Percentiles rank a stretch among this genome's conserved stretches.
Evolutionary conservation across 2,329 filamentous ascomycete genomes (phyloP).

Genomic region (Furcasterigmium furcatum): DNA sequence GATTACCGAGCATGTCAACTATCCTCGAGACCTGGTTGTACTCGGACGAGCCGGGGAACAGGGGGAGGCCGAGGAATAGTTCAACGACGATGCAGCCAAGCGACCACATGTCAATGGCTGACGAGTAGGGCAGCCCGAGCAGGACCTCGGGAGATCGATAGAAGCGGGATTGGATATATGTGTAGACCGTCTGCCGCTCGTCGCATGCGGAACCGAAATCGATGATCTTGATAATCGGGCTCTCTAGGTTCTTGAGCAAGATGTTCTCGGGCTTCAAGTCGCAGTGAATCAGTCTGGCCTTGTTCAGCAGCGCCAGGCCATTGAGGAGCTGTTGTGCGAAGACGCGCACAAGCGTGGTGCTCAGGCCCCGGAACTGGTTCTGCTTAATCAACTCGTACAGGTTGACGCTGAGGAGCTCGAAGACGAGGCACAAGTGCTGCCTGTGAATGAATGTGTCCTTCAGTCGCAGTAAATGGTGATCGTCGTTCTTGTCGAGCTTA

Average conservation of each 20-base stretch:
- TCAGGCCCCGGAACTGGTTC: constrained; percentile 96
- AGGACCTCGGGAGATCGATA: constrained; percentile 96
- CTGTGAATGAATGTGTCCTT: constrained; percentile 98
- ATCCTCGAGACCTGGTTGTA: constrained; percentile 98
- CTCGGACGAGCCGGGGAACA: constrained; percentile 96
- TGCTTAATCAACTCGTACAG: constrained; percentile 99
- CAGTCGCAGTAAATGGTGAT: constrained; percentile 89
- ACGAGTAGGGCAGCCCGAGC: constrained; percentile 93
- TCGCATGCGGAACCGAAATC: constrained; percentile 99
- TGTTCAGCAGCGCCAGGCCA: constrained; percentile 87
- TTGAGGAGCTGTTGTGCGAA: constrained; percentile 97
- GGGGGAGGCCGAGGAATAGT: constrained; percentile 86
- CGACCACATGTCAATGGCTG: constrained; percentile 99
- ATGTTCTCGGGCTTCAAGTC: constrained; percentile 99
- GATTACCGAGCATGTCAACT: constrained; percentile 95
- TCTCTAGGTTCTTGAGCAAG: constrained; percentile 94
- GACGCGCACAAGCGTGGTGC: constrained; percentile 93
- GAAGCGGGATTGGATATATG: constrained; percentile 97
- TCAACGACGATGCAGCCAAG: constrained; percentile 97
- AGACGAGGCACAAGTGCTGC: constrained; percentile 94
- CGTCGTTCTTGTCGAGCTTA: constrained; percentile 98
- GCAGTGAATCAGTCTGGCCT: constrained; percentile 95
- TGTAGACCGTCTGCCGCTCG: constrained; percentile 97
- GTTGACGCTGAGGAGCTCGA: constrained; percentile 95
- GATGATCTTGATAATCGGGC: constrained; percentile 99